Percentiles rank a stretch among this genome's conserved stretches.
phyloP scores from a whole-genome alignment of 441 rosid species.

The Pelargonium australe region DNA sequence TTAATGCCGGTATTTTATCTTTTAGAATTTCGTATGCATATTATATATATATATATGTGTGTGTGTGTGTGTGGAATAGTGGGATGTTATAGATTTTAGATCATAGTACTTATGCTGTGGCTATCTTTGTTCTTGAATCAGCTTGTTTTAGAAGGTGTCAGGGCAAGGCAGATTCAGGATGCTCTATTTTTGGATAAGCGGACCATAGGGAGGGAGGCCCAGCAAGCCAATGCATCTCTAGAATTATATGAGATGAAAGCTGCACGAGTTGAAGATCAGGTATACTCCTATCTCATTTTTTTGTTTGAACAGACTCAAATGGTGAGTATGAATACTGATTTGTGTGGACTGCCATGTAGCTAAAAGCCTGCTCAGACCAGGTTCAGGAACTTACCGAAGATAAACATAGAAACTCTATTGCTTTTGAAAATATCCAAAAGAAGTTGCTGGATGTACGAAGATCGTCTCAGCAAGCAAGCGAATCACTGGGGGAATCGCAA shows the following conservation, averaged over 20 bases:
- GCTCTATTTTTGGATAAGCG: slow-evolving; percentile 51
- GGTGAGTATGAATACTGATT: slow-evolving; percentile 8
- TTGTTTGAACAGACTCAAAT: neutral
- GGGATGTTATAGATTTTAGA: neutral
- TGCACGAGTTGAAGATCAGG: slow-evolving; percentile 88
- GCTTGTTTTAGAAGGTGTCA: slow-evolving; percentile 83
- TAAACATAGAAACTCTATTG: slow-evolving; percentile 43
- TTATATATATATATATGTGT: neutral
- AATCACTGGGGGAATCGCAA: slow-evolving; percentile 59
- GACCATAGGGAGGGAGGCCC: slow-evolving; percentile 62
- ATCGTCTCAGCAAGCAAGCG: slow-evolving; percentile 57
- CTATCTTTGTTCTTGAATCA: slow-evolving; percentile 34
- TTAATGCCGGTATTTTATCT: neutral
- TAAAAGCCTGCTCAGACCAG: slow-evolving; percentile 58
- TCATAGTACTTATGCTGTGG: slow-evolving; percentile 13
- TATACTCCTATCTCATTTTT: slow-evolving; percentile 21
- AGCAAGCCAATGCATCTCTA: slow-evolving; percentile 55
- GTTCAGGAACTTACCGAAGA: slow-evolving; percentile 75
- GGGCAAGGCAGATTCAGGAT: slow-evolving; percentile 69
- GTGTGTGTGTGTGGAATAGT: too few relatives aligned
- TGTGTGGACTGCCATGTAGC: slow-evolving; percentile 43
- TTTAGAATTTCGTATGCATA: neutral
- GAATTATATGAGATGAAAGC: slow-evolving; percentile 62
- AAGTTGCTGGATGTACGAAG: slow-evolving; percentile 52
- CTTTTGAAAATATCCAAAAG: slow-evolving; percentile 57